Base-by-base conservation (phyloP, 192 early-diverging fungal species). In the Jimgerdemannia flammicorona region DNA sequence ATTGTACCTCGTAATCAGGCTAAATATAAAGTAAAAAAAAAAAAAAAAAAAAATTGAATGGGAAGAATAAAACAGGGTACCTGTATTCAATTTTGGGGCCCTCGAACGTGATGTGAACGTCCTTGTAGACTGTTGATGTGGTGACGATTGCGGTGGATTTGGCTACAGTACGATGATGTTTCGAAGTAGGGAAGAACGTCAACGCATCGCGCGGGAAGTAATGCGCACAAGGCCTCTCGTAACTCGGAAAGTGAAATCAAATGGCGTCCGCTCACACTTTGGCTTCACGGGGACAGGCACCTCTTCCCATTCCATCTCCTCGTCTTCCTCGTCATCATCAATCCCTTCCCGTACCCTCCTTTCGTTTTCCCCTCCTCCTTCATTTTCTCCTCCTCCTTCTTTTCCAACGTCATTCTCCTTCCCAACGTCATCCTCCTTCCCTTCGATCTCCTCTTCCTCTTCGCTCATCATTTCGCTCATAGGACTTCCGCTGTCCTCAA, bases 301-400 rank as follows among this genome's bases (percentile, higher is more conserved):
- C 18, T 80, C 83, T 54, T 86, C 85, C 85, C 85, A 88, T 19
- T 86, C 84, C 40, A 79, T 77, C 49, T 59, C 49, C 40, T 76
- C 77, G 14, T 86, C 82, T 4, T 75, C 76, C 3, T 79, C 75
- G 18, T 72, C 66, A n/a, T 77, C 72, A 29, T 75, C 70, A 14
- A 74, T 72, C 4, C 67, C 66, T 0, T 74, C 78, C 54, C 71
- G 66, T 4, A 40, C 44, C 7, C 72, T 59, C 49, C 14, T 2
- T 59, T 14, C 49, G 14, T 59, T 59, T 59, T 10, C 49, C 40
- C 4, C 59, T 72, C 20, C 40, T 67, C 64, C 73, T 74, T 11
- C 11, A 54, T 18, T 70, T 72, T n/a, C 83, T 17, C 4, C 59
- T 72, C 20, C 40, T 67, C 85, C 86, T 19, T 86, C 84, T 20